Evolutionary conservation across 495 filamentous ascomycete species (phyloP).

Genomic region (Penicillium parvum): DNA sequence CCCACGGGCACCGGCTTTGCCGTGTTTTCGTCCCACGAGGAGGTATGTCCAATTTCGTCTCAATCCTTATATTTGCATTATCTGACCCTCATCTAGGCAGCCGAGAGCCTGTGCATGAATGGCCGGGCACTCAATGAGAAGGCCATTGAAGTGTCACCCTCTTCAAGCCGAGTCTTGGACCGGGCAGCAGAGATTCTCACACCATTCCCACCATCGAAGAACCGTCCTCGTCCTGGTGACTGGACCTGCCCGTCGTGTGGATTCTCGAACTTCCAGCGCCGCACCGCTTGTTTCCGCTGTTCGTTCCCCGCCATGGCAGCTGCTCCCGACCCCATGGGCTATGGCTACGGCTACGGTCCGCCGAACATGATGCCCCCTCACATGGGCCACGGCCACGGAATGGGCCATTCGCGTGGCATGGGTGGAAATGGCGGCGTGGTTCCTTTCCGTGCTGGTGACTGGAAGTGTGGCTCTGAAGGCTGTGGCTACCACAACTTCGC

Average conservation of each 20-base stretch:
- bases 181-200: slow-evolving; percentile 92
- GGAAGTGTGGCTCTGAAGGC: slow-evolving; percentile 98
- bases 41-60: slow-evolving; percentile 59
- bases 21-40: slow-evolving; percentile 97
- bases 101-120: slow-evolving; percentile 98
- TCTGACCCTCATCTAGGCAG: slow-evolving; percentile 57
- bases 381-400: slow-evolving; percentile 72
- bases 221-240: slow-evolving; percentile 91
- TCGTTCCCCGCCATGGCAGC: slow-evolving; percentile 89
- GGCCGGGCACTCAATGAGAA: slow-evolving; percentile 96
- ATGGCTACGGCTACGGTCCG: slow-evolving; percentile 70
- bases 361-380: slow-evolving; percentile 80
- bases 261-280: slow-evolving; percentile 88
- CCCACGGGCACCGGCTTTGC: slow-evolving; percentile 96
- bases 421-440: slow-evolving; percentile 80
- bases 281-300: slow-evolving; percentile 97
- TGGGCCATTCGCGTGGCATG: slow-evolving; percentile 67
- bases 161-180: slow-evolving; percentile 91
- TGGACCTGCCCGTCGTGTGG: slow-evolving; percentile 95
- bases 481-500: slow-evolving; percentile 99
- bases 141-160: slow-evolving; percentile 96
- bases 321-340: slow-evolving; percentile 69
- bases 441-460: slow-evolving; percentile 96
- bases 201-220: slow-evolving; percentile 97
- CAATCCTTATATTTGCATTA: slow-evolving; percentile 5